Base-by-base conservation (phyloP, 139 green algal genomes). In the Coccomyxa sp. region DNA sequence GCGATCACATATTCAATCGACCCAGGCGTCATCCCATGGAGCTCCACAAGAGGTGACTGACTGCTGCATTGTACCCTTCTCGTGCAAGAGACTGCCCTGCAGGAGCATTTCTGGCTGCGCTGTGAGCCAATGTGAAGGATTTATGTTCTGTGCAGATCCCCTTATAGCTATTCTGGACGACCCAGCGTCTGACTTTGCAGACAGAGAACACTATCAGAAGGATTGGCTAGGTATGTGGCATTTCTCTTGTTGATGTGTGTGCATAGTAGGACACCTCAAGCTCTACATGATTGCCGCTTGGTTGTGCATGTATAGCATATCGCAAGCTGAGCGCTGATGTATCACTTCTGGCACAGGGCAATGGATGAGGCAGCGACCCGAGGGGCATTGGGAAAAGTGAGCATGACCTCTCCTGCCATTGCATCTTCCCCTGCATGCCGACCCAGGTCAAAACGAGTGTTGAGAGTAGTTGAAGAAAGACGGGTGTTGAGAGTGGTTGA, bases 21-120 rank as follows among this genome's bases (percentile, higher is more conserved):
- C 50, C 84, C 84, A 14, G 84, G 84, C 68, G 36, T 22, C 41
- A 86, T 29, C 54, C 55, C 27, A 76, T 82, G 8, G 34, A 50
- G 14, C 38, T 58, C 50, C 55, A 75, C 6, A 82, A 82, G 71
- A 34, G 78, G 76, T 10, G 27, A 36, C 33, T 58, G 22, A 22
- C 24, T 54, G 70, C 12, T 37, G 29, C 16, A 35, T 44, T 12
- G 64, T 29, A 71, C 8, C 44, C 70, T 31, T 74, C 3, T 74
- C 10, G 22, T 54, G 1, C 3, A 5, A 72, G 1, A 35, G 18
- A 10, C n/a, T 36, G 14, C 7, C 29, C 6, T 39, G 64, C 22
- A 10, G 64, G 64, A 74, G 33, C 12, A 12, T 29, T 54, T 31
- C 29, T 41, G 3, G 0, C 70, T 12, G n/a, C 16, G 35, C 31